Conservation (phyloP, 805 yeast genomes). For the Tetrapisispora arboricola region DNA sequence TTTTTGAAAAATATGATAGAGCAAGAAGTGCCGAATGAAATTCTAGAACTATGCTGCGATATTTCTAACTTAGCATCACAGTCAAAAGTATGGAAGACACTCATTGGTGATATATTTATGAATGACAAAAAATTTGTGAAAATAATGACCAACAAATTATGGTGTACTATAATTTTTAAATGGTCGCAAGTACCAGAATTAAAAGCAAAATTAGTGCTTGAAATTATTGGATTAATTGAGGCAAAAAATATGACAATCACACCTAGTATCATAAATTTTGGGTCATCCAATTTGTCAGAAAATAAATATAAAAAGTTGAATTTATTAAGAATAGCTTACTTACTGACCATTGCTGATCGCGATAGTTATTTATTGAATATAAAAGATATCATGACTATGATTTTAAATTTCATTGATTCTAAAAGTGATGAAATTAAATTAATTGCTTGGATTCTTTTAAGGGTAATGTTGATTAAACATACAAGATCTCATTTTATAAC, state of each 20-base stretch:
- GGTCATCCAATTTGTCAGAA: slow-evolving; percentile 61
- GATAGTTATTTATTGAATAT: slow-evolving; percentile 44
- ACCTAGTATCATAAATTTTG: slow-evolving; percentile 47
- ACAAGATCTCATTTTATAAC: slow-evolving; percentile 55
- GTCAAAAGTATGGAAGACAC: slow-evolving; percentile 51
- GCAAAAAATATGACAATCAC: slow-evolving; percentile 38
- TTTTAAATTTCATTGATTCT: slow-evolving; percentile 32
- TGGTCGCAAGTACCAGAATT: slow-evolving; percentile 54
- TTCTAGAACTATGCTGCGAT: slow-evolving; percentile 36
- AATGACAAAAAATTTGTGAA: slow-evolving; percentile 32
- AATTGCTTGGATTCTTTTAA: slow-evolving; percentile 40
- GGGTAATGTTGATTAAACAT: slow-evolving; percentile 56
- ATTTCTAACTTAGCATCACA: slow-evolving; percentile 23
- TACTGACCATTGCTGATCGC: slow-evolving; percentile 50
- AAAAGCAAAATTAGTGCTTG: slow-evolving; percentile 37
- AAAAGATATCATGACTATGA: slow-evolving; percentile 36
- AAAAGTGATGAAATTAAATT: slow-evolving; percentile 23
- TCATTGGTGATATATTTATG: slow-evolving; percentile 53
- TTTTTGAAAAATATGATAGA: slow-evolving; percentile 38
- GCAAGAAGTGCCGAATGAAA: slow-evolving; percentile 32
- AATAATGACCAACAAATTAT: slow-evolving; percentile 21
- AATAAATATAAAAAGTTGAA: slow-evolving; percentile 41
- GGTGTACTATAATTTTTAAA: slow-evolving; percentile 46
- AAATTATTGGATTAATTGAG: slow-evolving; percentile 18
- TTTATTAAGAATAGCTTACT: slow-evolving; percentile 52